Percentiles rank a stretch among this genome's conserved stretches.
phyloP scores from a whole-genome alignment of 352 stramenopile species.

The Phytophthora nicotianae region DNA sequence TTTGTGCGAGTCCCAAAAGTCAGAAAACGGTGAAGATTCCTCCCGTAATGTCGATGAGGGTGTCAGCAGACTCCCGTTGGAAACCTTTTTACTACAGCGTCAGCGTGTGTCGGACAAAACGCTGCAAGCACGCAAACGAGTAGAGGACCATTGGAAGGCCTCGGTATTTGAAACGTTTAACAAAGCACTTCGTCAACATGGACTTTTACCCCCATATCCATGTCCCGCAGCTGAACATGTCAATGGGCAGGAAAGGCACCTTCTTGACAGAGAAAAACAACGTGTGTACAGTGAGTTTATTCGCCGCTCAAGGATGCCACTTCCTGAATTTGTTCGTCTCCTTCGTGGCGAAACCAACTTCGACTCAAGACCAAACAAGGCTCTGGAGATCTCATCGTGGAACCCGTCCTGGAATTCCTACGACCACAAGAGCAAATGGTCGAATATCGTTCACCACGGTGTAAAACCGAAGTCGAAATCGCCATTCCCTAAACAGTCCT shows the following conservation, averaged over 20 bases:
- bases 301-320: neutral
- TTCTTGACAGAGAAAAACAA: neutral
- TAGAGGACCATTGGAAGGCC: neutral
- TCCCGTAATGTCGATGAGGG: too few species aligned
- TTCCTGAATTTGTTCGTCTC: constrained; percentile 2
- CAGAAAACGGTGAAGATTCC: too few species aligned
- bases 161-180: too few species aligned
- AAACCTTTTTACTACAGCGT: too few species aligned
- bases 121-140: neutral
- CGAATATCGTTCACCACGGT: neutral
- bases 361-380: neutral
- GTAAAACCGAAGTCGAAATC: neutral
- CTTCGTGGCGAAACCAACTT: neutral
- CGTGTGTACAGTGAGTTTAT: neutral
- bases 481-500: neutral
- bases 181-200: neutral
- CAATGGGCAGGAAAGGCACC: neutral
- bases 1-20: too few species aligned
- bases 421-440: neutral
- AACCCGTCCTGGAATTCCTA: neutral
- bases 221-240: neutral
- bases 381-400: neutral
- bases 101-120: neutral
- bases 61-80: too few species aligned
- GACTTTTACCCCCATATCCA: neutral